A percentile compares a stretch with the other conserved stretches of the same genome.
These are phyloP conservation scores for Verticillium dahliae DNA, from an alignment of 2,329 filamentous ascomycete genomes.

Conservation along the genomic window DNA sequence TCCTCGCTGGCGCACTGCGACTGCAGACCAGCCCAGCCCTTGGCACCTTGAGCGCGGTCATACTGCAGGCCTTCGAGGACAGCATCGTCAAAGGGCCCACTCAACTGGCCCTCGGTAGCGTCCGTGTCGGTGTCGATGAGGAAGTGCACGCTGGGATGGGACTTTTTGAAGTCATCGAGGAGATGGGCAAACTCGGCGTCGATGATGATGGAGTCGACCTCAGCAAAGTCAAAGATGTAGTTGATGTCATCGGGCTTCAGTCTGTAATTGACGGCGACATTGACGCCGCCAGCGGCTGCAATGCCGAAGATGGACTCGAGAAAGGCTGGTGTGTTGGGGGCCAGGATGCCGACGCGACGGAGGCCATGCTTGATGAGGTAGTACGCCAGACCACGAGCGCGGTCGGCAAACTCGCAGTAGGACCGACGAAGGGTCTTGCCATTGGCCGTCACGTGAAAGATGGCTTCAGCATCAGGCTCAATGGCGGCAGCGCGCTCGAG, in stretches of 20 bases:
- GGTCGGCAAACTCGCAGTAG: conserved; percentile 78
- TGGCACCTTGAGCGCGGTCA: conserved; percentile 58
- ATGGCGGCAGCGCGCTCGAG: conserved; percentile 79
- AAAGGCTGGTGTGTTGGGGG: conserved; percentile 91
- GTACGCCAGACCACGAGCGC: conserved; percentile 81
- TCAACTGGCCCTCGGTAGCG: conserved; percentile 62
- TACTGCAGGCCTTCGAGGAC: conserved; percentile 72
- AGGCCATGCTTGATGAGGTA: conserved; percentile 70
- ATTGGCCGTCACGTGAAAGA: conserved; percentile 80
- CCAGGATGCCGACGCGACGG: conserved; percentile 76
- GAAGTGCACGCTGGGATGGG: conserved; percentile 58
- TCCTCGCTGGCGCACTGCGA: conserved; percentile 70
- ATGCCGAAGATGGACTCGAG: conserved; percentile 87
- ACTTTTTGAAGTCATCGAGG: conserved; percentile 57
- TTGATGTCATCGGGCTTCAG: conserved; percentile 78
- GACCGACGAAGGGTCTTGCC: conserved; percentile 65
- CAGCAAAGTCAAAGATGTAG: conserved; percentile 85
- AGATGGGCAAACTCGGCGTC: conserved; percentile 73
- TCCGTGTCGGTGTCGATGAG: conserved; percentile 81
- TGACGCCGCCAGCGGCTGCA: conserved; percentile 70
- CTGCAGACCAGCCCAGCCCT: conserved; percentile 73
- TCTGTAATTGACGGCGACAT: conserved; percentile 58
- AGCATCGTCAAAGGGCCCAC: conserved; percentile 76
- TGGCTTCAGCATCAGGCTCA: conserved; percentile 77
- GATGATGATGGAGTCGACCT: conserved; percentile 81